Evolutionary conservation across 192 early-diverging fungal species (phyloP), one percentile per base, ranked within the genome.

Genomic region (Backusella macrospora): DNA sequence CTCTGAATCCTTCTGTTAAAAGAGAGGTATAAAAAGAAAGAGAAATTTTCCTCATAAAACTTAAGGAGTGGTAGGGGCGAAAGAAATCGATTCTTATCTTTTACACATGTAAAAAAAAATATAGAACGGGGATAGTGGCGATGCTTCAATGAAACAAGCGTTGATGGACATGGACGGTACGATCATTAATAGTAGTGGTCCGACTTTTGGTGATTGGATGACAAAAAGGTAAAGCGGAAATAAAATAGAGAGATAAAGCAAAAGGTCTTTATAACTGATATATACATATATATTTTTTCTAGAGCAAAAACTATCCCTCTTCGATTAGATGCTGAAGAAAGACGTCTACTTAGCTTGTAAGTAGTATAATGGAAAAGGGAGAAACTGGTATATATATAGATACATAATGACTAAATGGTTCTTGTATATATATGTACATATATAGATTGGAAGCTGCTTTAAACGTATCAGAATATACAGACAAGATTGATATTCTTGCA

Each of bases 231-330:
- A 62, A 14, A 47, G 21, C 13, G n/a, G 6, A 45, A 4, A 68
- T 4, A 47, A 6, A 29, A 68, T 16, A 16, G 13, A 13, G 16
- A 63, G 40, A 23, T 18, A 23, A 59, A 12, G 3, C n/a, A 43
- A 12, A 43, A 43, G 29, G 12, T 10, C 10, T 34, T 44, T 38
- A 15, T 64, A 34, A n/a, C 15, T 7, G 14, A 42, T 14, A 16
- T 21, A 65, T 8, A 73, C n/a, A 34, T 5, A 14, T 14, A 62
- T n/a, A 34, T 16, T 45, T 47, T 16, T 42, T 1, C 8, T 21
- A 91, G 97, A 5, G 82, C 93, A 71, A 96, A 96, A 84, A 96
- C 87, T 76, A 96, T 99, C 76, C 98, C 98, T 4, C 73, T 99
- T 75, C 93, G 98, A 16, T 85, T 99, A 75, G 92, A 92, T 66